Base-by-base conservation (phyloP, 768 basidiomycete genomes). In the Leccinum variicolor region DNA sequence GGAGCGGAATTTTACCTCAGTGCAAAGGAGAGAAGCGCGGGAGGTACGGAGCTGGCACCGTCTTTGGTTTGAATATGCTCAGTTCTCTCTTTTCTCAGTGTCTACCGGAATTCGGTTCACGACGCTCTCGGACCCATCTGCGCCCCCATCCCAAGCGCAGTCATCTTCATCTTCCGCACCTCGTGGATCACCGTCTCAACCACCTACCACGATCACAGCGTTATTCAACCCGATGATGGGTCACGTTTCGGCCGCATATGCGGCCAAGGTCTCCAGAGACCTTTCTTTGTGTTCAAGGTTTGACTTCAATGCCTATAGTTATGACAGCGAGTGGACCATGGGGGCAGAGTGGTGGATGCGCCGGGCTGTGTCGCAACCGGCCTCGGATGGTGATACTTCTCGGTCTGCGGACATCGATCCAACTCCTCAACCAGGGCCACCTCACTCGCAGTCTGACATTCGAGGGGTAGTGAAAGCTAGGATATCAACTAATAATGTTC, bases 261-360 rank as follows among this genome's bases (percentile, higher is more conserved):
- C 93, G 0, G 92, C 95, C 3, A 89, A 87, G 53, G 87, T 92
- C 9, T 90, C 91, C 6, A 82, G 82, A 13, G 91, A 96, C 69
- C 83, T 98, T 43, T 85, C 92, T 0, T 70, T 98, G 19, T 91
- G 91, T 51, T 89, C 92, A 1, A 85, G 92, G 21, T 98, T 95
- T 68, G 94, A 98, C 69, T 94, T 98, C 75, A 98, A 98, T 67
- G 84, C 95, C 26, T 97, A 98, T 70, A 94, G 92, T 73, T 98
- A 94, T 72, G 93, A 96, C 64, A 94, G 92, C 72, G 95, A 98
- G 70, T 90, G 94, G 89, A 89, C 92, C 10, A 83, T 98, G 76
- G 96, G 96, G 3, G 89, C 90, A 1, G 95, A 98, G 71, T 97
- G 93, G 92, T 97, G 93, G 94, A 81, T 94, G 69, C 82, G 93